Conservation (phyloP, 768 basidiomycete species). For the Panaeolus papilionaceus region DNA sequence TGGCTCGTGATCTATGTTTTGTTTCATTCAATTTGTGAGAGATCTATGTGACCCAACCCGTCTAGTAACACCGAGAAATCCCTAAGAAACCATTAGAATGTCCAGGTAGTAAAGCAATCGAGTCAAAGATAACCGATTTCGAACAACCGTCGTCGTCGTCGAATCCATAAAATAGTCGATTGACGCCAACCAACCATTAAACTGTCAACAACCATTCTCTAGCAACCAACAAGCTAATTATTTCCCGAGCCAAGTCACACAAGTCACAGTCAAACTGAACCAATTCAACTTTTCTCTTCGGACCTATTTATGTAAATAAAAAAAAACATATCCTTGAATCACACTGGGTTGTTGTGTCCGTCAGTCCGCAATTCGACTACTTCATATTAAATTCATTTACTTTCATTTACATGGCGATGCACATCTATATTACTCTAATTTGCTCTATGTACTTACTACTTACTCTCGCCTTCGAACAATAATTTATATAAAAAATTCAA, state of each 20-base stretch:
- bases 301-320: background rate
- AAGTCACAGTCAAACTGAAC: slow-evolving; percentile 7
- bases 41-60: slow-evolving; percentile 26
- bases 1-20: slow-evolving; percentile 26
- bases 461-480: background rate
- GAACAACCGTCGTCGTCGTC: slow-evolving; percentile 27
- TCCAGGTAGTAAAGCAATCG: background rate
- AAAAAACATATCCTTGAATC: background rate
- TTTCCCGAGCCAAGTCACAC: slow-evolving; percentile 8
- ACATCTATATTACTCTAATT: background rate
- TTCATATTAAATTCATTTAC: slow-evolving; percentile 4
- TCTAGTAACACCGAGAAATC: slow-evolving; percentile 32
- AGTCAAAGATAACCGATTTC: slow-evolving; percentile 4
- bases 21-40: slow-evolving; percentile 19
- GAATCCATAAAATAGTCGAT: slow-evolving; percentile 4
- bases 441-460: background rate
- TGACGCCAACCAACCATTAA: background rate
- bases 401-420: slow-evolving; percentile 9
- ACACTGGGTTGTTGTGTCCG: background rate
- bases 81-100: background rate
- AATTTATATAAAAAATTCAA: background rate
- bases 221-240: slow-evolving; percentile 26
- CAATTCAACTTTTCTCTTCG: background rate
- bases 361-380: background rate
- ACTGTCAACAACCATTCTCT: slow-evolving; percentile 18